Conservation (phyloP, 768 basidiomycete genomes). For the Macrocybe gigantea region DNA sequence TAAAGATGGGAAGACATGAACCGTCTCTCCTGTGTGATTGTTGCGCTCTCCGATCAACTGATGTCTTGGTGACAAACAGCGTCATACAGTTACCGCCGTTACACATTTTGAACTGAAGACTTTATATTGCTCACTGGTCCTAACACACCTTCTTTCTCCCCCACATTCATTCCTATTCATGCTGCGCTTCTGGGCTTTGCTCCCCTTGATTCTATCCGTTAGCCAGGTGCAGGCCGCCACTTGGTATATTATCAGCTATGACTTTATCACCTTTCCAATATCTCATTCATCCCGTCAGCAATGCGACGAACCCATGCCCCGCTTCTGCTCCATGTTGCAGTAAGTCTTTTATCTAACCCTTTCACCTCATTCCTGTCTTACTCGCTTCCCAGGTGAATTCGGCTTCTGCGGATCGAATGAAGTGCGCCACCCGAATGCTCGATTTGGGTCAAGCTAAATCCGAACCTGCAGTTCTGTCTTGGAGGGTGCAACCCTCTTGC, state of each 20-base stretch:
- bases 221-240: conserved; percentile 4
- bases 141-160: conserved; percentile 2
- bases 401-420: conserved; percentile 45
- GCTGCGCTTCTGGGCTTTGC: conserved; percentile 7
- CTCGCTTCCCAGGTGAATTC: conserved; percentile 35
- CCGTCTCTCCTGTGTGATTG: no score
- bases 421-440: conserved; percentile 17
- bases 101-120: conserved; percentile 4
- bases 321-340: conserved; percentile 46
- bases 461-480: conserved; percentile 56
- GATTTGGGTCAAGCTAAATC: not conserved
- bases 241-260: conserved; percentile 6
- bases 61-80: conserved; percentile 5
- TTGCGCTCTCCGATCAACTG: not conserved
- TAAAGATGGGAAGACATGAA: no score
- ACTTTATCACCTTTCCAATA: no score
- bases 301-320: conserved; percentile 38
- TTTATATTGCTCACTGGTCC: not conserved
- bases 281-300: conserved; percentile 20
- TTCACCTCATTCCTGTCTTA: not conserved
- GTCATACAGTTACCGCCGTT: conserved; percentile 3
- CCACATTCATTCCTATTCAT: conserved; percentile 6
- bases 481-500: conserved; percentile 83
- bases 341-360: conserved; percentile 18
- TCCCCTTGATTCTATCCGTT: conserved; percentile 9